These are phyloP conservation scores for Cyclocybe aegerita DNA, from an alignment of 768 basidiomycete species.

Conservation along the genomic window DNA sequence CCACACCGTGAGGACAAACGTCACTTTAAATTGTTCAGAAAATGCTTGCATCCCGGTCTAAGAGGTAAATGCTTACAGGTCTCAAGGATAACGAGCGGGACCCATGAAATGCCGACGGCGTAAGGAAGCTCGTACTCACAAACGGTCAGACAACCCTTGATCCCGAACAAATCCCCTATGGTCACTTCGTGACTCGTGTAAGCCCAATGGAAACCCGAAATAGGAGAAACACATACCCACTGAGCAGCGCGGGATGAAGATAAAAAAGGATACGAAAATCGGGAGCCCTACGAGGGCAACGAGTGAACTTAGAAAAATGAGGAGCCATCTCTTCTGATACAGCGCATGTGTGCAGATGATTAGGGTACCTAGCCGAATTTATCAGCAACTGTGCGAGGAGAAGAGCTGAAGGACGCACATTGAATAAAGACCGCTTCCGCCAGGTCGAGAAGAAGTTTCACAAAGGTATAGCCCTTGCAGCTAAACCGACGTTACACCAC, in stretches of 20 bases:
- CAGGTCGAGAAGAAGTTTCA: slow-evolving; percentile 20
- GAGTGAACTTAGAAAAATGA: slow-evolving; percentile 12
- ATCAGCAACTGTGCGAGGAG: background rate
- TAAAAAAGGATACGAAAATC: no score
- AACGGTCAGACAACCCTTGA: slow-evolving; percentile 20
- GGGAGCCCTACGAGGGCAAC: background rate
- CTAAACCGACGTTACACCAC: slow-evolving; percentile 2
- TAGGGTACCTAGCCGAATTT: slow-evolving; percentile 16
- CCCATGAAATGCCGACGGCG: slow-evolving; percentile 20
- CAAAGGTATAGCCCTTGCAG: slow-evolving; percentile 22
- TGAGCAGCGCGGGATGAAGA: background rate
- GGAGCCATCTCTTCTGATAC: slow-evolving; percentile 18
- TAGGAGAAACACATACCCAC: background rate
- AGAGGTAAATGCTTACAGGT: slow-evolving; percentile 11
- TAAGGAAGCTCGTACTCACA: slow-evolving; percentile 18
- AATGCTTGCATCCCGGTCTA: background rate
- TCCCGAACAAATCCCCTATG: slow-evolving; percentile 12
- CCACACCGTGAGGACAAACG: slow-evolving; percentile 21
- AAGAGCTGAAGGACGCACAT: slow-evolving; percentile 9
- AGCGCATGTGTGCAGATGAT: slow-evolving; percentile 26
- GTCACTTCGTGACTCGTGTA: slow-evolving; percentile 6
- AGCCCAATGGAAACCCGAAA: background rate
- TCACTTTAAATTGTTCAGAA: slow-evolving; percentile 6
- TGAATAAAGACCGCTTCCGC: slow-evolving; percentile 21
- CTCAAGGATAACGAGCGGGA: slow-evolving; percentile 20